Base-by-base conservation (phyloP, 129 eudicot species). In the Pulicaria dysenterica region DNA sequence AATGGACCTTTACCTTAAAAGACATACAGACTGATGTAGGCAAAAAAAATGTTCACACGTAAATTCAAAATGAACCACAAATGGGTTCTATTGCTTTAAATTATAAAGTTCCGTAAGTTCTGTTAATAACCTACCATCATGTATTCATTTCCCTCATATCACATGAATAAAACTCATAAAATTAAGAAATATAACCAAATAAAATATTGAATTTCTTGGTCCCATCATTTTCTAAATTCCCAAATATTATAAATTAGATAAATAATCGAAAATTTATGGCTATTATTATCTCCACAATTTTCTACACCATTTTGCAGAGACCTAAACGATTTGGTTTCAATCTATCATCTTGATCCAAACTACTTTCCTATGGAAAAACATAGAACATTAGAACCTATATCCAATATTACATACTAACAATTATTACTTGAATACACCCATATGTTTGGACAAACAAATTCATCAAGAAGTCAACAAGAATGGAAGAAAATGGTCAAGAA, bases 401-500 rank as follows among this genome's bases (percentile, higher is more conserved):
- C 7, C 7, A 53, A 58, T 34, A 34, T 58, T 36, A 38, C 5
- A 59, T 24, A 8, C 1, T 13, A 63, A 8, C 12, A 3, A 7
- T 14, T 38, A 15, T 17, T 39, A 37, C 49, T 37, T 53, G 51
- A 69, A 34, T 24, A 6, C 67, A 72, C 36, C 56, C 58, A 68
- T 67, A 46, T 56, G 54, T 12, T 51, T 39, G 11, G 49, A 16
- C 39, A 40, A 38, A 10, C 54, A 14, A 68, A 39, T 51, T 9
- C 66, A 38, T 69, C 56, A 50, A 59, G 44, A 57, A 44, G 75
- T 50, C 36, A 69, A 59, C 51, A 43, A 55, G 0, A 42, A 77
- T 77, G 82, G 77, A 77, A 14, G 82, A 77, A 53, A 40, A 13
- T 6, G 67, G 2, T 24, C 31, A 74, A 6, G 77, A 68, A 63